Percentiles rank a stretch among this genome's conserved stretches.
These are phyloP conservation scores for Smallanthus sonchifolius DNA, from an alignment of 129 eudicot species.

Conservation along the genomic window DNA sequence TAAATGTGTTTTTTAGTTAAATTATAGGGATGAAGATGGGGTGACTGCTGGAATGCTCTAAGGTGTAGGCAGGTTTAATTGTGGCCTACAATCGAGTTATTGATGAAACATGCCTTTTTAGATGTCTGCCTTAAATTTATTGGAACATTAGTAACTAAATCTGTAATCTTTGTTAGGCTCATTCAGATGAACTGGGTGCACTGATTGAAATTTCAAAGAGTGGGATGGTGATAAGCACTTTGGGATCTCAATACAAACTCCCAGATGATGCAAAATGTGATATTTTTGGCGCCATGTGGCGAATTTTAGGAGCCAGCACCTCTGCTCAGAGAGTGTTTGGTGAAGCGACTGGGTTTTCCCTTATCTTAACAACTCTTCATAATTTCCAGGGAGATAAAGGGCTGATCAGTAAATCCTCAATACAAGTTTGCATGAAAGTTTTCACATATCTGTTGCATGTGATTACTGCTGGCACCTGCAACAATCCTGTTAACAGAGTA, in stretches of 20 bases:
- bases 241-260: conserved; percentile 79
- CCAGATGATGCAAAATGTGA: conserved; percentile 81
- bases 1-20: no score
- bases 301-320: conserved; percentile 62
- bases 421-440: conserved; percentile 44
- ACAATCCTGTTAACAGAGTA: conserved; percentile 65
- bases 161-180: conserved; percentile 47
- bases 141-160: conserved; percentile 19
- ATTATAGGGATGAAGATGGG: no score
- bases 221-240: conserved; percentile 82
- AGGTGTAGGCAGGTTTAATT: neutral
- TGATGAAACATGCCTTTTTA: conserved; percentile 6
- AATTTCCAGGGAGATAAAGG: conserved; percentile 68
- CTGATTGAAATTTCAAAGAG: conserved; percentile 80
- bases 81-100: neutral
- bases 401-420: conserved; percentile 31
- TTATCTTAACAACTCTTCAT: conserved; percentile 75
- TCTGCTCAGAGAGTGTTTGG: conserved; percentile 96
- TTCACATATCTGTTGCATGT: conserved; percentile 78
- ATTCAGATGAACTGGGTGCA: conserved; percentile 85
- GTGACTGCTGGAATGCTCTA: no score
- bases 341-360: conserved; percentile 95
- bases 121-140: neutral
- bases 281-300: conserved; percentile 91
- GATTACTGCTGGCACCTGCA: conserved; percentile 72